These are phyloP conservation scores for Gonium pectorale DNA, from an alignment of 139 green algal genomes.

Conservation along the genomic window DNA sequence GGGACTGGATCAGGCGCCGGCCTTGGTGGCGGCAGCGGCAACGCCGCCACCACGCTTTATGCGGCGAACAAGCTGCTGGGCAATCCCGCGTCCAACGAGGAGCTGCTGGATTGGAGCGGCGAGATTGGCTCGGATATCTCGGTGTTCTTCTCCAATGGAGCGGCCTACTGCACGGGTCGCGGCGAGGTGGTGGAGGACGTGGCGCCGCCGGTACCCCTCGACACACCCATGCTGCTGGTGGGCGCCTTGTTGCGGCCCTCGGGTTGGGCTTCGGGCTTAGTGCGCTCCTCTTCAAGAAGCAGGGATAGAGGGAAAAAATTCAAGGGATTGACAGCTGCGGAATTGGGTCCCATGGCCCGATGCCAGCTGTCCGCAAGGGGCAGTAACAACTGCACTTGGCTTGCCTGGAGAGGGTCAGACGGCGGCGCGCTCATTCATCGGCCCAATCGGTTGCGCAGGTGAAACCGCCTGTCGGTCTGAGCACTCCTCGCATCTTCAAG, in stretches of 20 bases:
- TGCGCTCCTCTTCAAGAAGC: no score
- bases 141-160: slow-evolving; percentile 93
- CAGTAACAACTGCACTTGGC: no score
- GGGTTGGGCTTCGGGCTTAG: no score
- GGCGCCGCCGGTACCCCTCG: slow-evolving; percentile 80
- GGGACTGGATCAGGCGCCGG: slow-evolving; percentile 76
- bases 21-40: slow-evolving; percentile 95
- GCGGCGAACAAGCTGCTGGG: slow-evolving; percentile 95
- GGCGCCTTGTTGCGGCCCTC: no score
- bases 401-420: no score
- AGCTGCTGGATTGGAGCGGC: slow-evolving; percentile 91
- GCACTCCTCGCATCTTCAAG: slow-evolving; percentile 95
- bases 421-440: neutral
- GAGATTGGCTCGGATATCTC: slow-evolving; percentile 98
- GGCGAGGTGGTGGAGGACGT: slow-evolving; percentile 96
- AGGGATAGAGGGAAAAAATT: no score
- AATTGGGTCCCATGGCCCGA: no score
- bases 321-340: no score
- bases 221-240: slow-evolving; percentile 92
- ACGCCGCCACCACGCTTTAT: slow-evolving; percentile 96
- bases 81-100: slow-evolving; percentile 70
- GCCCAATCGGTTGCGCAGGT: slow-evolving; percentile 41
- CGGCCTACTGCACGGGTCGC: slow-evolving; percentile 96
- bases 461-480: slow-evolving; percentile 88
- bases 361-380: no score